Evolutionary conservation across 2,329 filamentous ascomycete genomes (phyloP).

Genomic region (Dactylellina parvicollis): DNA sequence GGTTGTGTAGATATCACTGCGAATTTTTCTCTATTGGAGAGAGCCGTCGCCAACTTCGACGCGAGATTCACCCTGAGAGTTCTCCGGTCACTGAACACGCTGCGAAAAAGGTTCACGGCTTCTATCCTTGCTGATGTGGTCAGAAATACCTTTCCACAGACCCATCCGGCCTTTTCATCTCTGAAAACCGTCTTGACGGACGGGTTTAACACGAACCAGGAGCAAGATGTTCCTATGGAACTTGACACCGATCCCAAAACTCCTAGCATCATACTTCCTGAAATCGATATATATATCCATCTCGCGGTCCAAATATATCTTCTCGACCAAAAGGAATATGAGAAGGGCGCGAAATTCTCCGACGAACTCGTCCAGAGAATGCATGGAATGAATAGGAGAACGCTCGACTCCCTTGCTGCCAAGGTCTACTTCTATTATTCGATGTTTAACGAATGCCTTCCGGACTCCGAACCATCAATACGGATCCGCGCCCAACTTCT

Average conservation of each 20-base stretch:
- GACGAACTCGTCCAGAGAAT: slow-evolving; percentile 83
- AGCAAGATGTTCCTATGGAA: slow-evolving; percentile 77
- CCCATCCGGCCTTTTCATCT: slow-evolving; percentile 73
- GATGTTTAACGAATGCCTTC: slow-evolving; percentile 85
- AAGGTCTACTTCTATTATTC: slow-evolving; percentile 99
- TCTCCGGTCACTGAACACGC: slow-evolving; percentile 91
- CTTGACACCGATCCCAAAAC: slow-evolving; percentile 72
- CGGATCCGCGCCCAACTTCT: slow-evolving; percentile 86
- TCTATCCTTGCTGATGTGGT: slow-evolving; percentile 84
- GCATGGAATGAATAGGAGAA: slow-evolving; percentile 88
- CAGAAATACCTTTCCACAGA: slow-evolving; percentile 78
- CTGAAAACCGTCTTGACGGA: slow-evolving; percentile 74
- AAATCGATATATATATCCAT: slow-evolving; percentile 87
- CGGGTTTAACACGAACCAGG: slow-evolving; percentile 64
- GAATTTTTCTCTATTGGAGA: slow-evolving; percentile 91
- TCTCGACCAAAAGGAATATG: slow-evolving; percentile 82
- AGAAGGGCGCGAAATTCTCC: slow-evolving; percentile 85
- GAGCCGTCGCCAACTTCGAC: slow-evolving; percentile 92
- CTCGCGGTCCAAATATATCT: slow-evolving; percentile 88
- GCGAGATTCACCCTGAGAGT: slow-evolving; percentile 93
- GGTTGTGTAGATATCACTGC: slow-evolving; percentile 81
- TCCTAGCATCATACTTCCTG: slow-evolving; percentile 79
- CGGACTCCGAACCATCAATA: slow-evolving; percentile 87
- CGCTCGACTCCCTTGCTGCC: slow-evolving; percentile 89
- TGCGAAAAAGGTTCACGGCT: slow-evolving; percentile 87